These are phyloP conservation scores for Sarcomyxa edulis DNA, from an alignment of 768 basidiomycete species.

Conservation along the genomic window DNA sequence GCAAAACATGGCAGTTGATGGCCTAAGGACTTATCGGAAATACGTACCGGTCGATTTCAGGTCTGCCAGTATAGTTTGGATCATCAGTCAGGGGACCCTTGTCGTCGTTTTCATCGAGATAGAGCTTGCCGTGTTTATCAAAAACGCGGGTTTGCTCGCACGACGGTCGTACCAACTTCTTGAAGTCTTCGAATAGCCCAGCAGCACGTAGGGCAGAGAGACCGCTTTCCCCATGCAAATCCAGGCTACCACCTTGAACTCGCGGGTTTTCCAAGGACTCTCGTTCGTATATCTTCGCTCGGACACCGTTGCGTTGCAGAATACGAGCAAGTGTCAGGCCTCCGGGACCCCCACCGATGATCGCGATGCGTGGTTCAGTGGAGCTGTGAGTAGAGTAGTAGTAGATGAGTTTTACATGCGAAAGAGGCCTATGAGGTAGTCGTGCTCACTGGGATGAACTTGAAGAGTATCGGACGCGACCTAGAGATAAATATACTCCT, in stretches of 20 bases:
- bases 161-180: neutral
- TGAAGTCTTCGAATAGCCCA: constrained; percentile 1
- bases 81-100: too few relatives aligned
- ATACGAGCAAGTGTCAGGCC: constrained; percentile 1
- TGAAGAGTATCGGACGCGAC: too few relatives aligned
- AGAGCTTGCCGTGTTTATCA: neutral
- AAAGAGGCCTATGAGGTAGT: too few relatives aligned
- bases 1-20: too few relatives aligned
- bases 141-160: constrained; percentile 1
- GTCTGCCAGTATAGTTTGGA: constrained; percentile 1
- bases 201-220: neutral
- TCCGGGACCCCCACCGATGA: constrained; percentile 4
- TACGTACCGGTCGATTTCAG: constrained; percentile 4
- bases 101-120: neutral
- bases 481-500: too few relatives aligned
- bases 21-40: too few relatives aligned
- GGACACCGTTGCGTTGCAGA: neutral
- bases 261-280: neutral
- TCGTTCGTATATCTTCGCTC: constrained; percentile 1
- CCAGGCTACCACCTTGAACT: constrained; percentile 3
- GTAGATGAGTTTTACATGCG: too few relatives aligned
- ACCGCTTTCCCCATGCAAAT: constrained; percentile 2
- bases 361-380: too few relatives aligned
- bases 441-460: too few relatives aligned
- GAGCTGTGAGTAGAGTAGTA: too few relatives aligned